Base-by-base conservation (phyloP, 2,329 filamentous ascomycete genomes). In the Gyromitra esculenta region DNA sequence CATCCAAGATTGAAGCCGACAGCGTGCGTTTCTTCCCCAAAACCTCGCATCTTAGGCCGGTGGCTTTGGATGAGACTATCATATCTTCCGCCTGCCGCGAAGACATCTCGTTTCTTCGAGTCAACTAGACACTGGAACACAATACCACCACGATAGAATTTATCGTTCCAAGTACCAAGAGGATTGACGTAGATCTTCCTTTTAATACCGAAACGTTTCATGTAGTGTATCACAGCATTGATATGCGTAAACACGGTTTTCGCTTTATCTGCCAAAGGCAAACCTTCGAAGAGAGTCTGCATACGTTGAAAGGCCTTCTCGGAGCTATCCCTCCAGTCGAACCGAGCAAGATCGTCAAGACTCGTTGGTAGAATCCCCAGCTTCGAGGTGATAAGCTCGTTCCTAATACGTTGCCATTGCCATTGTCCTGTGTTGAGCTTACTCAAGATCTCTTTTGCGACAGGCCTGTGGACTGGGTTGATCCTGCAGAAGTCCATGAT, bases 401-500 rank as follows among this genome's bases (percentile, higher is more conserved):
- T 89, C 68, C 92, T 88, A 73, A 97, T 91, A 82, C 93, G 94
- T 79, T 91, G 89, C 91, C 94, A 97, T 0, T 90, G 92, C 82
- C 88, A 90, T 76, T 91, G 90, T 60, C 91, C 88, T 15, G 96
- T 91, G 82, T 97, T 96, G 65, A 98, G 87, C 82, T 92, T 95
- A 83, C 92, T 97, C 52, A 99, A 85, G 0, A 91, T 88, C 77
- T 97, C 93, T 74, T 96, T 95, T 0, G 93, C 91, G 4, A 89
- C 86, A 8, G 90, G 87, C 52, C 93, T 88, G 67, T 91, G 89
- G 1, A 88, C 86, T 5, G 86, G 83, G 48, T 91, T 91, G 50
- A 99, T 91, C 15, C 93, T 89, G 82, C 94, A 98, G 81, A 92
- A 92, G 69, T 97, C 93, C 82, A 98, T 92, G n/a, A 98, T 91